Percentiles rank a stretch among this genome's conserved stretches.
These are phyloP conservation scores for Xylaria sp. DNA, from an alignment of 2,329 filamentous ascomycete species.

Conservation along the genomic window DNA sequence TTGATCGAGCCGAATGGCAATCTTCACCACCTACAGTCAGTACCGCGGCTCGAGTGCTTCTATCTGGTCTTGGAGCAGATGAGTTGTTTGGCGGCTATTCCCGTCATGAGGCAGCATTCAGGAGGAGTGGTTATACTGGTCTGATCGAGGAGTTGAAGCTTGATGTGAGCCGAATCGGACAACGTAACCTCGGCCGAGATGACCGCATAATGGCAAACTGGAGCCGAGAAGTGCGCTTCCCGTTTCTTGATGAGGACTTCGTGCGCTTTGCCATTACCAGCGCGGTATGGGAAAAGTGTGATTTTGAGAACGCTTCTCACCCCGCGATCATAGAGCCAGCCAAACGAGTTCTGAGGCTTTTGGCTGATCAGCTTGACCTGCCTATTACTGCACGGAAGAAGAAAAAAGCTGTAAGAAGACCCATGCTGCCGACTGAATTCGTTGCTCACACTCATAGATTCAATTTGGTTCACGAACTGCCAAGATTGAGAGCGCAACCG, in stretches of 20 bases:
- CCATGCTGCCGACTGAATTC: not conserved
- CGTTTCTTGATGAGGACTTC: constrained; percentile 81
- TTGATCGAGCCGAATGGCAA: constrained; percentile 25
- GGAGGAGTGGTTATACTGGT: constrained; percentile 60
- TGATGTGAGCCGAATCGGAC: constrained; percentile 79
- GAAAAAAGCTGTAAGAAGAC: constrained; percentile 70
- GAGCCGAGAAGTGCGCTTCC: constrained; percentile 83
- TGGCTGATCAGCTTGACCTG: constrained; percentile 73
- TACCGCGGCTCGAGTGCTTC: constrained; percentile 72
- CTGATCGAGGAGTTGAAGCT: constrained; percentile 78
- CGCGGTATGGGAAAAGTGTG: constrained; percentile 81
- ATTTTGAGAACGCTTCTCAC: constrained; percentile 57
- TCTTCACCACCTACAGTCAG: constrained; percentile 28
- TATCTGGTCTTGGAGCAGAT: constrained; percentile 91
- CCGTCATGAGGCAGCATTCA: constrained; percentile 73
- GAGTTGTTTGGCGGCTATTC: constrained; percentile 94
- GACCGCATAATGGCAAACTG: constrained; percentile 88
- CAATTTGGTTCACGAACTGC: constrained; percentile 79
- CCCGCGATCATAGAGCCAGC: constrained; percentile 59
- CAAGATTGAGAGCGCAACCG: constrained; percentile 63
- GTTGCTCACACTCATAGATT: constrained; percentile 46
- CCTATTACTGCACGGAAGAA: constrained; percentile 70
- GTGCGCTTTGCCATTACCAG: constrained; percentile 71
- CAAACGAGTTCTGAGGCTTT: constrained; percentile 73
- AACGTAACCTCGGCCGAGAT: constrained; percentile 91